These are phyloP conservation scores for Cyberlindnera nakhonratchasimensis DNA, from an alignment of 805 yeast species.

Conservation along the genomic window DNA sequence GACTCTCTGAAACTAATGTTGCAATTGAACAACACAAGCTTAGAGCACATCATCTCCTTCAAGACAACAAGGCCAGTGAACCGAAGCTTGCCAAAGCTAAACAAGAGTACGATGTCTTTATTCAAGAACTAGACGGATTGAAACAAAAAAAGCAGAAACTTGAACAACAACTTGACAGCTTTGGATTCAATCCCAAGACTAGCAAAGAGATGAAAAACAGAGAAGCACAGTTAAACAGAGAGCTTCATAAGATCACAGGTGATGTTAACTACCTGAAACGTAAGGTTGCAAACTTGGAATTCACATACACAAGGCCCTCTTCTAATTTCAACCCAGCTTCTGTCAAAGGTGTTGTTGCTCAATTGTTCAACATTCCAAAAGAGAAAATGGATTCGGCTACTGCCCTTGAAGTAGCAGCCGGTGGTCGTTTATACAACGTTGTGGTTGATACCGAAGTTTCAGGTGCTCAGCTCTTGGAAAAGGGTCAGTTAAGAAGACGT, in stretches of 20 bases:
- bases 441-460: conserved; percentile 85
- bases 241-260: conserved; percentile 41
- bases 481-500: conserved; percentile 72
- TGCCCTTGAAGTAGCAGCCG: conserved; percentile 93
- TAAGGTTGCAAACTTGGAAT: conserved; percentile 69
- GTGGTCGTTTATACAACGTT: conserved; percentile 83
- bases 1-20: conserved; percentile 50
- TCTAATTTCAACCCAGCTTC: conserved; percentile 54
- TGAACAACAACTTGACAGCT: conserved; percentile 40
- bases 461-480: conserved; percentile 78
- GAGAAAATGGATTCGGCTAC: conserved; percentile 57
- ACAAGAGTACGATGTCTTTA: conserved; percentile 39
- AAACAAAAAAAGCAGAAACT: conserved; percentile 36
- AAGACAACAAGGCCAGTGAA: conserved; percentile 44
- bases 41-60: conserved; percentile 52
- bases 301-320: conserved; percentile 63
- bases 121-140: conserved; percentile 42
- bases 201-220: conserved; percentile 42
- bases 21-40: conserved; percentile 56
- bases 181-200: conserved; percentile 55
- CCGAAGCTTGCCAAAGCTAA: conserved; percentile 53
- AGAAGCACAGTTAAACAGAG: conserved; percentile 42
- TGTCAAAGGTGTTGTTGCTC: conserved; percentile 89
- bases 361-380: conserved; percentile 63
- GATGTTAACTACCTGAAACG: conserved; percentile 57